phyloP scores from a whole-genome alignment of 164 flowering plant species.

The Hamamelis virginiana region DNA sequence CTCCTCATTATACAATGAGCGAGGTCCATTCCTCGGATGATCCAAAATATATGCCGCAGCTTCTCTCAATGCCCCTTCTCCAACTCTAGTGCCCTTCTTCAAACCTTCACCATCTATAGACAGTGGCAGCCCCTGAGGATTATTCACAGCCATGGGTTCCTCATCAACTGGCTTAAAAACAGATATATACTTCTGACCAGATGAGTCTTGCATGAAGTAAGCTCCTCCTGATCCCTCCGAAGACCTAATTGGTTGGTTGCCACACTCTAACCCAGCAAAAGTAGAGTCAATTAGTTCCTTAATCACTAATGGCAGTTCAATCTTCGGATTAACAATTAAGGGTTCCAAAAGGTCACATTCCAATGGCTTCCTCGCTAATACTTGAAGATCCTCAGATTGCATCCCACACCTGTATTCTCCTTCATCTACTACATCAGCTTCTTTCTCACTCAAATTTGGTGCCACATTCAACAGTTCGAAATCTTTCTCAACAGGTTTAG shows the following conservation, averaged over 20 bases:
- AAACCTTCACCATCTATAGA: constrained; percentile 40
- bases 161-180: constrained; percentile 50
- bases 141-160: constrained; percentile 44
- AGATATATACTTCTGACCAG: constrained; percentile 33
- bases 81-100: constrained; percentile 43
- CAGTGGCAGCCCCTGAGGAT: constrained; percentile 35
- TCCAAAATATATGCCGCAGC: constrained; percentile 50
- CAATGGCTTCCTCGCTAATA: constrained; percentile 9
- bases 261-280: constrained; percentile 29
- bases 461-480: constrained; percentile 36
- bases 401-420: neutral
- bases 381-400: neutral
- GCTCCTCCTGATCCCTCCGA: constrained; percentile 47
- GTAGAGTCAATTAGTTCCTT: constrained; percentile 29
- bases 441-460: constrained; percentile 11
- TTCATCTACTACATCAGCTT: constrained; percentile 2
- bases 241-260: constrained; percentile 36
- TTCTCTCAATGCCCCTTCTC: constrained; percentile 49
- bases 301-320: constrained; percentile 21
- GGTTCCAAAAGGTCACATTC: constrained; percentile 33
- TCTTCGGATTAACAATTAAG: constrained; percentile 20
- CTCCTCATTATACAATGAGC: constrained; percentile 11
- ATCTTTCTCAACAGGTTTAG: constrained; percentile 29
- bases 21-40: constrained; percentile 28
- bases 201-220: constrained; percentile 43